phyloP scores from a whole-genome alignment of 2,329 filamentous ascomycete genomes.

The Berkeleyomyces rouxiae region DNA sequence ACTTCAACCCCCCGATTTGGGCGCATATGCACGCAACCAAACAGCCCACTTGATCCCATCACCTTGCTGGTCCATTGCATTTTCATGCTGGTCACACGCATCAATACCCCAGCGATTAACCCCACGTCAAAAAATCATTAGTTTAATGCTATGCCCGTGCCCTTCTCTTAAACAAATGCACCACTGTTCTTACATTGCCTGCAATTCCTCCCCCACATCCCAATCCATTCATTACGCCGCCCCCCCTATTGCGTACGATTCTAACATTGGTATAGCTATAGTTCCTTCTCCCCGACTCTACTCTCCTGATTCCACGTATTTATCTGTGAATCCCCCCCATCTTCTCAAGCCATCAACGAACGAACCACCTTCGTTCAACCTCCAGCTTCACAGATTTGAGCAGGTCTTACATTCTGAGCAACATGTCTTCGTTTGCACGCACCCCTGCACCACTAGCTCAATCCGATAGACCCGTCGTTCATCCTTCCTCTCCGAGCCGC shows the following conservation, averaged over 20 bases:
- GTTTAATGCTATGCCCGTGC: background rate
- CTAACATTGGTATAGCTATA: background rate
- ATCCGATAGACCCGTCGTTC: slow-evolving; percentile 27
- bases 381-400: background rate
- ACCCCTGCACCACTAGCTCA: slow-evolving; percentile 28
- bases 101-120: background rate
- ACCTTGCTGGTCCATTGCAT: background rate
- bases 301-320: background rate
- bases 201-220: background rate
- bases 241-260: background rate
- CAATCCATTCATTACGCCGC: background rate
- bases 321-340: background rate
- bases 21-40: background rate
- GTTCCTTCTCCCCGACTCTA: background rate
- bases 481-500: slow-evolving; percentile 47
- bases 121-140: slow-evolving; percentile 1
- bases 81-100: slow-evolving; percentile 2
- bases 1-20: background rate
- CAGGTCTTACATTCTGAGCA: slow-evolving; percentile 5
- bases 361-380: slow-evolving; percentile 40
- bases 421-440: slow-evolving; percentile 12
- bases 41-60: slow-evolving; percentile 1
- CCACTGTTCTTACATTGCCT: background rate
- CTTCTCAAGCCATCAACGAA: slow-evolving; percentile 34
- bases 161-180: background rate